Percentiles rank a stretch among this genome's conserved stretches.
These are phyloP conservation scores for Lasiodiplodia gonubiensis DNA, from an alignment of 2,329 filamentous ascomycete species.

Conservation along the genomic window DNA sequence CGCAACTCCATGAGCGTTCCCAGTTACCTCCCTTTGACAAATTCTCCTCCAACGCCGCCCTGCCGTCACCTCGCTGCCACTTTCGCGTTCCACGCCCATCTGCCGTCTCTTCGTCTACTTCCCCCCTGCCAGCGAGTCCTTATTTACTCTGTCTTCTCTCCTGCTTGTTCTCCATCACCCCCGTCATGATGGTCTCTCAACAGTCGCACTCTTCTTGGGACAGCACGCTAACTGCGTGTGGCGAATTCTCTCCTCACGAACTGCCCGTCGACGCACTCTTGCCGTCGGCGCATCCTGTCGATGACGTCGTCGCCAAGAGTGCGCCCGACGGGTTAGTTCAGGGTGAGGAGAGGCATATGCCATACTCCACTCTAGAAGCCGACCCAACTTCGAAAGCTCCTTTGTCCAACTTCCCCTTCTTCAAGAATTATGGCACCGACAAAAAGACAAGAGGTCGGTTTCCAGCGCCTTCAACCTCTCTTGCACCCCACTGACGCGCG, in stretches of 20 bases:
- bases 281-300: neutral
- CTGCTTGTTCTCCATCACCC: neutral
- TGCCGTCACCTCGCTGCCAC: neutral
- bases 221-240: constrained; percentile 18
- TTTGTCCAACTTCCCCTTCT: constrained; percentile 28
- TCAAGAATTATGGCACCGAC: constrained; percentile 29
- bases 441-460: constrained; percentile 31
- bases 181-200: constrained; percentile 14
- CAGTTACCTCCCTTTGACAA: constrained; percentile 15
- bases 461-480: too few relatives aligned
- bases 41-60: neutral
- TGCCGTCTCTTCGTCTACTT: neutral
- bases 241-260: constrained; percentile 17
- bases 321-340: constrained; percentile 1
- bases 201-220: constrained; percentile 9
- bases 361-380: constrained; percentile 5
- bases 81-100: neutral
- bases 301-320: neutral
- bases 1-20: neutral
- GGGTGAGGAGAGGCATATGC: constrained; percentile 11
- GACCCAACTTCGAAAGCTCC: constrained; percentile 8
- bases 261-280: constrained; percentile 7
- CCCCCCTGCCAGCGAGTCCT: neutral
- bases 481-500: neutral
- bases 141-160: neutral